Evolutionary conservation across 495 filamentous ascomycete genomes (phyloP).

Genomic region (Aspergillus diversus): DNA sequence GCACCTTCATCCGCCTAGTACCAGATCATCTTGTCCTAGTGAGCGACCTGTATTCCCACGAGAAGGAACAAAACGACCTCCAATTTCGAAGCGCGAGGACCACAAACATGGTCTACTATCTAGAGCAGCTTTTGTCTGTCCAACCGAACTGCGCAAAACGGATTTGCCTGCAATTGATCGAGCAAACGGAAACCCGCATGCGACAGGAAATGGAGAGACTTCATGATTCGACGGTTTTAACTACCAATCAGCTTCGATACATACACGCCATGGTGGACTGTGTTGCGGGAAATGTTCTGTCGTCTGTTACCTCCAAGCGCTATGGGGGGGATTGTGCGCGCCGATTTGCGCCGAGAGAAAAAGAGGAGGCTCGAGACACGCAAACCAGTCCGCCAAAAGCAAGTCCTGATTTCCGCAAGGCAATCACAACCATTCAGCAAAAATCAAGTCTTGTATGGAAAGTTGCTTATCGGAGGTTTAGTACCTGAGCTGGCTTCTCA

Average conservation of each 20-base stretch:
- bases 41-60: not conserved
- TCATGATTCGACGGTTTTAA: not conserved
- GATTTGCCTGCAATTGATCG: not conserved
- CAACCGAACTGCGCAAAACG: not conserved
- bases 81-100: not conserved
- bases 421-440: not conserved
- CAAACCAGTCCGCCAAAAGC: not conserved
- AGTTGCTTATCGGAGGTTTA: not conserved
- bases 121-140: conserved; percentile 1
- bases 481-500: not conserved
- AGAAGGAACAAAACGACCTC: not conserved
- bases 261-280: not conserved
- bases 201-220: not conserved
- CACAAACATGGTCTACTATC: not conserved
- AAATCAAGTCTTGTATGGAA: not conserved
- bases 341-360: not conserved
- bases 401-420: not conserved
- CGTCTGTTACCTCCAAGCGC: not conserved
- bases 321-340: not conserved
- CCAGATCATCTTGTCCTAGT: not conserved
- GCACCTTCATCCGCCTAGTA: not conserved
- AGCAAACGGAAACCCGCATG: not conserved
- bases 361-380: not conserved
- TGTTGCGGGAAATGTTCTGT: not conserved
- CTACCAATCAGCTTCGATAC: not conserved